Conservation (phyloP, 108 stramenopile species). For the Schizochytrium sp. region DNA sequence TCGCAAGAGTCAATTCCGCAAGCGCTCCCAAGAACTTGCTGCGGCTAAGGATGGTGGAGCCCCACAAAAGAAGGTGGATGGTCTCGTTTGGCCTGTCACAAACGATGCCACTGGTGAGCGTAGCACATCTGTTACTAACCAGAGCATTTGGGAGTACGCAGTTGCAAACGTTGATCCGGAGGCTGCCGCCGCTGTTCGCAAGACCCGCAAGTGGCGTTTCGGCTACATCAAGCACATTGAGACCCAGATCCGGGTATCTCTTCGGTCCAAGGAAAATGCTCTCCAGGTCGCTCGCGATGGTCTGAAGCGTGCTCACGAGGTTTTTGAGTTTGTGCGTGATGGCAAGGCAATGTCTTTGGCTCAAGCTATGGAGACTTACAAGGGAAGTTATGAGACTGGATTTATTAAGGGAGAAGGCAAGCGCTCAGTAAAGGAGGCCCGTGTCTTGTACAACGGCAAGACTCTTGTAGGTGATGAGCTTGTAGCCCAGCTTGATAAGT, state of each 20-base stretch:
- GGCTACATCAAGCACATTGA: slow-evolving; percentile 89
- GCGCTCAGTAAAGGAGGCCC: slow-evolving; percentile 64
- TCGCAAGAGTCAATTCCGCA: slow-evolving; percentile 88
- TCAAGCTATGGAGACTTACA: slow-evolving; percentile 86
- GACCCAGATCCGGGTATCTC: slow-evolving; percentile 85
- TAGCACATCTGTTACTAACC: slow-evolving; percentile 87
- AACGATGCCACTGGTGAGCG: slow-evolving; percentile 81
- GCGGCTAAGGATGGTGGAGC: slow-evolving; percentile 74
- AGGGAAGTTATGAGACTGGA: slow-evolving; percentile 84
- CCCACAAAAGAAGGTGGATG: slow-evolving; percentile 87
- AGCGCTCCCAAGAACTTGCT: slow-evolving; percentile 71
- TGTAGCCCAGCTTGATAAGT: slow-evolving; percentile 85
- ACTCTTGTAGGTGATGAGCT: slow-evolving; percentile 84
- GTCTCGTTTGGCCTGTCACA: slow-evolving; percentile 87
- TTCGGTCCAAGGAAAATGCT: slow-evolving; percentile 85
- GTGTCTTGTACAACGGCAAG: slow-evolving; percentile 92
- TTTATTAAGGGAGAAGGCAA: slow-evolving; percentile 80
- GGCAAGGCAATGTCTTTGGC: slow-evolving; percentile 80
- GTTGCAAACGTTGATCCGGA: slow-evolving; percentile 82
- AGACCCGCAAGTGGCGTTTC: slow-evolving; percentile 83
- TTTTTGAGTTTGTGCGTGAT: slow-evolving; percentile 90
- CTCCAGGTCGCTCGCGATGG: slow-evolving; percentile 89
- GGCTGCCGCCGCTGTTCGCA: slow-evolving; percentile 77
- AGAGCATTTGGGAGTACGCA: slow-evolving; percentile 87
- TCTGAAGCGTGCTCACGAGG: slow-evolving; percentile 85